Evolutionary conservation across 2,329 filamentous ascomycete genomes (phyloP).

Genomic region (Gyromitra esculenta): DNA sequence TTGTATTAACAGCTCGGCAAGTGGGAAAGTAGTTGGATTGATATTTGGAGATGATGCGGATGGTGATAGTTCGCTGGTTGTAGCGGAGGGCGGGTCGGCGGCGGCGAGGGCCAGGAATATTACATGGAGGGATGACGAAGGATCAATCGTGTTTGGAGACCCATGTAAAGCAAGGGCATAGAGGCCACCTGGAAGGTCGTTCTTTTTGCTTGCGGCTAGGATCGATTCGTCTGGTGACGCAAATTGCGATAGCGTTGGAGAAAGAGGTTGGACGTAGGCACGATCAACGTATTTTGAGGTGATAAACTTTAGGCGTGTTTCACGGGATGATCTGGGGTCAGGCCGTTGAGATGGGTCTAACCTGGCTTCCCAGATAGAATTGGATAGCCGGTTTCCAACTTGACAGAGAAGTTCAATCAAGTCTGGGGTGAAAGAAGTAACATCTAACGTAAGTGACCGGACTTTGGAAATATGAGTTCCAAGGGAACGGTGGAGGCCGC

Average conservation of each 20-base stretch:
- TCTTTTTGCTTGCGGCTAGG: slow-evolving; percentile 91
- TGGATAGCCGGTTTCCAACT: slow-evolving; percentile 92
- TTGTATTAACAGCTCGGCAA: slow-evolving; percentile 90
- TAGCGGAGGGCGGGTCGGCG: slow-evolving; percentile 77
- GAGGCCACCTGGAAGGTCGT: slow-evolving; percentile 91
- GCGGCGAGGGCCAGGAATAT: slow-evolving; percentile 91
- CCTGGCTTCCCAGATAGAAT: slow-evolving; percentile 94
- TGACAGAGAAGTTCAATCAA: slow-evolving; percentile 92
- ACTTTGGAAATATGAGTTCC: slow-evolving; percentile 98
- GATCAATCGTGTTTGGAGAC: slow-evolving; percentile 86
- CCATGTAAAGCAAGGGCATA: slow-evolving; percentile 87
- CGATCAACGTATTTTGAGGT: slow-evolving; percentile 92
- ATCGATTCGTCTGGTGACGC: slow-evolving; percentile 85
- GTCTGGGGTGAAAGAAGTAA: slow-evolving; percentile 94
- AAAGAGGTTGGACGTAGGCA: slow-evolving; percentile 80
- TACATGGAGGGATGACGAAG: slow-evolving; percentile 85
- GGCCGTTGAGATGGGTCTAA: slow-evolving; percentile 80
- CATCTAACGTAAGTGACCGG: slow-evolving; percentile 91
- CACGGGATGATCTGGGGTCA: slow-evolving; percentile 78
- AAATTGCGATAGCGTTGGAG: slow-evolving; percentile 78
- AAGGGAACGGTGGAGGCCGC: slow-evolving; percentile 93
- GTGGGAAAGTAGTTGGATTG: slow-evolving; percentile 75
- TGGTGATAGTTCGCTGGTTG: slow-evolving; percentile 53
- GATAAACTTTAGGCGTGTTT: slow-evolving; percentile 93
- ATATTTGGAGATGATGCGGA: slow-evolving; percentile 61